These are phyloP conservation scores for Fusarium newnesense DNA, from an alignment of 2,329 filamentous ascomycete genomes.

Conservation along the genomic window DNA sequence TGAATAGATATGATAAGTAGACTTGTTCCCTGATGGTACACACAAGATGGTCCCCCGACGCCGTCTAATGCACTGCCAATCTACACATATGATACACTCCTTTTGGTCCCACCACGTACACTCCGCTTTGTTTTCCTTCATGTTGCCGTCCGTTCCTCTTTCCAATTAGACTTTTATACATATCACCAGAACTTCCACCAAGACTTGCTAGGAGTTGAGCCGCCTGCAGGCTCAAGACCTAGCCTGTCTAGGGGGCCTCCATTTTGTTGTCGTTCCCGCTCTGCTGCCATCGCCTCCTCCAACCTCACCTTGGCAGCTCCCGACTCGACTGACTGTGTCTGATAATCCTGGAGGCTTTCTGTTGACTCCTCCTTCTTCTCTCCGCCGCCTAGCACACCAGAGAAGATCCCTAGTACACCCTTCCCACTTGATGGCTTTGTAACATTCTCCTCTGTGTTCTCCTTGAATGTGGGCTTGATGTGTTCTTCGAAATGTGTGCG, in stretches of 20 bases:
- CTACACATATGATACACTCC: slow-evolving; percentile 57
- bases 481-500: slow-evolving; percentile 51
- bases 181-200: slow-evolving; percentile 59
- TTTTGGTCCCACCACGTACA: slow-evolving; percentile 37
- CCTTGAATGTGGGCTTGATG: slow-evolving; percentile 47
- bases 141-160: slow-evolving; percentile 13
- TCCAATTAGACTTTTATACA: slow-evolving; percentile 33
- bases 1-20: slow-evolving; percentile 45
- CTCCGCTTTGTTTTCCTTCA: slow-evolving; percentile 21
- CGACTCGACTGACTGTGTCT: slow-evolving; percentile 17
- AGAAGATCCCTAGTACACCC: slow-evolving; percentile 50
- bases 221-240: slow-evolving; percentile 50
- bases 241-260: slow-evolving; percentile 64
- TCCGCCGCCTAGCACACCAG: slow-evolving; percentile 44
- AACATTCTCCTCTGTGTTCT: slow-evolving; percentile 26
- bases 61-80: slow-evolving; percentile 58
- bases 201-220: slow-evolving; percentile 57
- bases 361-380: slow-evolving; percentile 36
- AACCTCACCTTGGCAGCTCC: slow-evolving; percentile 50
- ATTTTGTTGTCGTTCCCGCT: slow-evolving; percentile 61
- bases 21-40: slow-evolving; percentile 47
- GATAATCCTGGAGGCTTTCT: slow-evolving; percentile 26
- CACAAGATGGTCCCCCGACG: slow-evolving; percentile 53
- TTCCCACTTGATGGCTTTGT: slow-evolving; percentile 46
- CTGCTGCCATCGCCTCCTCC: slow-evolving; percentile 56